These are phyloP conservation scores for Apiospora rasikravindrae DNA, from an alignment of 2,329 filamentous ascomycete genomes.

Conservation along the genomic window DNA sequence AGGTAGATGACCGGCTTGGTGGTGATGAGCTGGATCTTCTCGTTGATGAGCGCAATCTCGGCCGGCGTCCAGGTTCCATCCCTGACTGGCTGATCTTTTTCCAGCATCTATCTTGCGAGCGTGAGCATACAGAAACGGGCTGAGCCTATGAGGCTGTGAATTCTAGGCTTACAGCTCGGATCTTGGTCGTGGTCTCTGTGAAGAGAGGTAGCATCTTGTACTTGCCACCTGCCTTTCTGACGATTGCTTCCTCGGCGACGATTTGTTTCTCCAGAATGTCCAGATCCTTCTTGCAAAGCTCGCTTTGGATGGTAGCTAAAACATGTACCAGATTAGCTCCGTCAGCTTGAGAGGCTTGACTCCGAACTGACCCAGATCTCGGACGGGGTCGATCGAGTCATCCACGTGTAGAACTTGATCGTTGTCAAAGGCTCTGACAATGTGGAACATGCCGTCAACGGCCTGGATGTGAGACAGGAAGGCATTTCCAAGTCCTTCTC, in stretches of 20 bases:
- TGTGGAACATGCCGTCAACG: constrained; percentile 52
- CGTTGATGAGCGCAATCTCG: constrained; percentile 51
- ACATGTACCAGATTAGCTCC: constrained; percentile 25
- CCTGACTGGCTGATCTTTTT: constrained; percentile 47
- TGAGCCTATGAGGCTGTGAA: neutral
- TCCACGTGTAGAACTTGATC: constrained; percentile 52
- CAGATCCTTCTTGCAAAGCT: constrained; percentile 49
- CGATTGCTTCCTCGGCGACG: constrained; percentile 45
- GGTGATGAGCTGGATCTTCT: constrained; percentile 51
- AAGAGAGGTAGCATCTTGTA: constrained; percentile 53
- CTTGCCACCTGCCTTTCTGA: constrained; percentile 49
- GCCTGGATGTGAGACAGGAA: constrained; percentile 53
- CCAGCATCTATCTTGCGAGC: constrained; percentile 38
- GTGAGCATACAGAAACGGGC: constrained; percentile 19
- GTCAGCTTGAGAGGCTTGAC: constrained; percentile 15
- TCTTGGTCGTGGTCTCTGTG: constrained; percentile 48
- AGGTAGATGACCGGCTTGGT: constrained; percentile 52
- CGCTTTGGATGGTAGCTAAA: constrained; percentile 44
- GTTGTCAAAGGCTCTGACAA: constrained; percentile 52
- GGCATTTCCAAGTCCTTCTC: constrained; percentile 50
- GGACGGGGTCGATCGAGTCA: constrained; percentile 50
- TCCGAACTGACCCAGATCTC: constrained; percentile 44
- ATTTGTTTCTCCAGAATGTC: constrained; percentile 47
- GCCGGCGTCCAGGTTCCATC: constrained; percentile 49
- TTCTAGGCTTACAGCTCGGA: constrained; percentile 37